Evolutionary conservation across 495 filamentous ascomycete genomes (phyloP).

Genomic region (Lasiosphaeria miniovina): DNA sequence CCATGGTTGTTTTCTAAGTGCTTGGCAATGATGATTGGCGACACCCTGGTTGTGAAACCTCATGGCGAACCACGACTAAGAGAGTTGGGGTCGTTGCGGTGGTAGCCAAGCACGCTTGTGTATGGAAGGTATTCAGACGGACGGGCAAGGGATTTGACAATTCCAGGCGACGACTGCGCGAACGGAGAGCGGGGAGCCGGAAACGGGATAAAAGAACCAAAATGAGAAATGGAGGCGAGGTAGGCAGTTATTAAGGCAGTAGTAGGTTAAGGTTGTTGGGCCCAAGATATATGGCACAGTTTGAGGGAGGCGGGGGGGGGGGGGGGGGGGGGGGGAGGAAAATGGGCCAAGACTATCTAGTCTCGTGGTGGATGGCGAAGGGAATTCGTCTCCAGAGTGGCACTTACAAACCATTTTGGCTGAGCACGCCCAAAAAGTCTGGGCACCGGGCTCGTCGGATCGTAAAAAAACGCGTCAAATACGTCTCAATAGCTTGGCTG

Average conservation of each 20-base stretch:
- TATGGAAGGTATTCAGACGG: neutral
- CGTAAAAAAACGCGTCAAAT: neutral
- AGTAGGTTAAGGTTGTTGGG: too few species aligned
- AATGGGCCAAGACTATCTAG: too few species aligned
- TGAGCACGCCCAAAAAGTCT: neutral
- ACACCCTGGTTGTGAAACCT: constrained; percentile 2
- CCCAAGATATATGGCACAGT: too few species aligned
- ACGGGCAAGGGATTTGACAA: neutral
- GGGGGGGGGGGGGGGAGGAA: too few species aligned
- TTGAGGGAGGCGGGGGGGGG: too few species aligned
- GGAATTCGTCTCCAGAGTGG: neutral
- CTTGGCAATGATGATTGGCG: neutral
- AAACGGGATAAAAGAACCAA: too few species aligned
- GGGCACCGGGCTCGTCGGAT: neutral
- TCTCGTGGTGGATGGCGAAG: neutral
- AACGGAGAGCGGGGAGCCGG: too few species aligned
- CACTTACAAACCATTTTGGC: constrained; percentile 3
- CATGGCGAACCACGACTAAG: constrained; percentile 7
- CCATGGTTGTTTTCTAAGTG: constrained; percentile 4
- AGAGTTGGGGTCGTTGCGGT: neutral
- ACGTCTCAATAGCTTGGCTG: too few species aligned
- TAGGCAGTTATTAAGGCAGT: too few species aligned
- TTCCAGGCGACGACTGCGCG: too few species aligned
- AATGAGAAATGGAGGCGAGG: too few species aligned
- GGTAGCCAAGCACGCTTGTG: neutral